Base-by-base conservation (phyloP, 2,329 filamentous ascomycete genomes). In the Ascochyta fabae region DNA sequence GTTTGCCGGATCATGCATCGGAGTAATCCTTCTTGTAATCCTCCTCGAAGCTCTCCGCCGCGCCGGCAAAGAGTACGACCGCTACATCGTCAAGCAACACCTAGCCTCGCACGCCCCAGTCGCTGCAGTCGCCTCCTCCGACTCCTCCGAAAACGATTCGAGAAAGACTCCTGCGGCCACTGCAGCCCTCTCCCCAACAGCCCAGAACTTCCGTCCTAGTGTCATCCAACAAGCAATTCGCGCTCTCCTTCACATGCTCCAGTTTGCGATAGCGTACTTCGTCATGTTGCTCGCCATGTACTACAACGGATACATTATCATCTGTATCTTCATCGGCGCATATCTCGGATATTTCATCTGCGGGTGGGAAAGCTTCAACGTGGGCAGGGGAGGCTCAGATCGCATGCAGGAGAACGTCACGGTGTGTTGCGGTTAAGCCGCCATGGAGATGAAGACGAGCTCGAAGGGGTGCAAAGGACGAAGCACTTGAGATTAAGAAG, bases 1-100 rank as follows among this genome's bases (percentile, higher is more conserved):
- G 83, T 95, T 96, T 69, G 91, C 88, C 45, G 90, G 88, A 29
- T 90, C 88, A 49, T 95, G 91, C 78, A 89, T 96, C 69, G 90
- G 89, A 52, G 87, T 92, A 31, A 80, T 93, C 61, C 78, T 88
- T 12, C 86, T 96, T 53, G 88, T 90, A 60, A 81, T 94, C 53
- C 65, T 77, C 3, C 87, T 95, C 63, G 90, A 96, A 70, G 78
- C 87, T 55, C 82, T 95, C 22, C 88, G 91, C 46, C 88, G 90
- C 42, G 68, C 83, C 16, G 82, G 84, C 61, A 88, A 89, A 67
- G 90, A 92, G 72, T 95, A 89, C 75, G 91, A 96, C 74, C 81
- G 83, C 45, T 85, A 83, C 67, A 82, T 92, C 44, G 68, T 89
- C 60, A 80, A 81, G 22, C 81, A 84, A 65, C 80, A 84, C 66